Evolutionary conservation across 2,329 filamentous ascomycete species (phyloP), one percentile per base, ranked within the genome.

Genomic region (Cercospora nicotianae): DNA sequence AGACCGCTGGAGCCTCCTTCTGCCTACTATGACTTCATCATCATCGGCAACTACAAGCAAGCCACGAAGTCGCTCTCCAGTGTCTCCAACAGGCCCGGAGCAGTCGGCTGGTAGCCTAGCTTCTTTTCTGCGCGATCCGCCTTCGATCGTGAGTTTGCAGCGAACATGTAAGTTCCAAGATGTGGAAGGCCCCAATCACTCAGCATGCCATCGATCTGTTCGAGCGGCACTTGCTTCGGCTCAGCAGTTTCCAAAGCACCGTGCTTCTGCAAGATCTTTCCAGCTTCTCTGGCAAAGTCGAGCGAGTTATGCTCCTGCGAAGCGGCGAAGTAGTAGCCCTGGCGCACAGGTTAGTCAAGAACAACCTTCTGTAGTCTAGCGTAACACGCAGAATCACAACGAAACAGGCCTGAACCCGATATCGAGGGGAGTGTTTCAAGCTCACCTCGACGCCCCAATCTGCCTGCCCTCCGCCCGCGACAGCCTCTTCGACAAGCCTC

Each of bases 81-180:
- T 18, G 84, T 81, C 5, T 88, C 85, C 67, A 83, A 75, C 62
- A 90, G 66, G 26, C 80, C 82, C 31, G 80, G 80, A 59, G 83
- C 77, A 26, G 77, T 79, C 0, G 87, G 87, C 33, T 81, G 80
- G 87, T 87, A 90, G 0, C 84, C 86, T 5, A 90, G 75, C 63
- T 85, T 74, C 68, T 86, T 84, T 13, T 79, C 82, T 1, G 86
- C 86, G 58, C 88, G 80, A 66, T 82, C 79, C 0, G 87, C 85
- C 61, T 79, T 80, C 1, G 84, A 84, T 36, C 84, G 81, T 1
- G 86, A 87, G 67, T 90, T 90, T 5, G 48, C 48, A 0, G 87
- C 87, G 66, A 77, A 80, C 69, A 80, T 51, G 67, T 80, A 80
- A 60, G 76, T 70, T n/a, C 69, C 75, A 23, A 80, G 58, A 18